phyloP scores from a whole-genome alignment of 108 stramenopile genomes.

The Cyclotella choctawhatcheeana region DNA sequence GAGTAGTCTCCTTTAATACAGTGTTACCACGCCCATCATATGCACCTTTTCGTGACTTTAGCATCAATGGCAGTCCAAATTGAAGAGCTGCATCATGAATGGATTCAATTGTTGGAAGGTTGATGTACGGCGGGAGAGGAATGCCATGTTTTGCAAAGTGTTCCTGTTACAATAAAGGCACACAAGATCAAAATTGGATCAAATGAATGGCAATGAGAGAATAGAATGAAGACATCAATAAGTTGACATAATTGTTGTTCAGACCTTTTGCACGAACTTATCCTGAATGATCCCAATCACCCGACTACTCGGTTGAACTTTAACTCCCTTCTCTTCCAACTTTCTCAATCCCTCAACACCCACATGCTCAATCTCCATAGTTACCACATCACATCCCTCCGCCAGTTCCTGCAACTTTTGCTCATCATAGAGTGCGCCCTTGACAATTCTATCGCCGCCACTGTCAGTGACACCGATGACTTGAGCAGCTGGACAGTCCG shows the following conservation, averaged over 20 bases:
- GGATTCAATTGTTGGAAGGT: slow-evolving; percentile 60
- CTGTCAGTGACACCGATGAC: slow-evolving; percentile 39
- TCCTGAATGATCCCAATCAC: slow-evolving; percentile 94
- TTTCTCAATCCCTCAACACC: slow-evolving; percentile 82
- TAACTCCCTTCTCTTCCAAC: slow-evolving; percentile 83
- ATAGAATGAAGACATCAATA: too few species aligned
- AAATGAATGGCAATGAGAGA: not conserved
- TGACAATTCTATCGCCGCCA: slow-evolving; percentile 50
- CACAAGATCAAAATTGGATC: not conserved
- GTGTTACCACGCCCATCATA: slow-evolving; percentile 99
- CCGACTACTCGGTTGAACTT: slow-evolving; percentile 88
- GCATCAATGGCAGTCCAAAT: slow-evolving; percentile 95
- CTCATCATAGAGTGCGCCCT: slow-evolving; percentile 87
- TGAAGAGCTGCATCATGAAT: slow-evolving; percentile 68
- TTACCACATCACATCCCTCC: slow-evolving; percentile 86
- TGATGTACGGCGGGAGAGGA: slow-evolving; percentile 73
- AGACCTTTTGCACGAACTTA: slow-evolving; percentile 92
- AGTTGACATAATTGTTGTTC: not conserved
- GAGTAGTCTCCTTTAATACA: slow-evolving; percentile 72
- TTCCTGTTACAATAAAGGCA: slow-evolving; percentile 39
- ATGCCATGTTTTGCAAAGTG: slow-evolving; percentile 78
- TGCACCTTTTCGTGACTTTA: slow-evolving; percentile 92
- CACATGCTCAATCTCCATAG: slow-evolving; percentile 99
- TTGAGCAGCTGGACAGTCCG: slow-evolving; percentile 72
- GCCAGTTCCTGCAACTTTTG: slow-evolving; percentile 74